Evolutionary conservation across 2,329 filamentous ascomycete genomes (phyloP).

Genomic region (Penicillium sp.): DNA sequence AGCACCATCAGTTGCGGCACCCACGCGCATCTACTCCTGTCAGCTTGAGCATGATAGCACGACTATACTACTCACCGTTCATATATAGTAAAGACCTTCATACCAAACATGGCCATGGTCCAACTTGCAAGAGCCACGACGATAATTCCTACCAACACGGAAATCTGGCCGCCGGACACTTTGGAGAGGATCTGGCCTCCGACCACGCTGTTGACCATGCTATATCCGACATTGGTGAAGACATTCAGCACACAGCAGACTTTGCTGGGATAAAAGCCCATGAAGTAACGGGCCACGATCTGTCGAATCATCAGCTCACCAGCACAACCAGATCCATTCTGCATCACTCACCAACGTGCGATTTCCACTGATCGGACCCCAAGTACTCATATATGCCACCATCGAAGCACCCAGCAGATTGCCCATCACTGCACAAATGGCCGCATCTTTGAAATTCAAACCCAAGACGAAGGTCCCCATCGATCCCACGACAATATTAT

Average conservation of each 20-base stretch:
- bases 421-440: constrained; percentile 36
- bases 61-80: constrained; percentile 34
- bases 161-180: constrained; percentile 35
- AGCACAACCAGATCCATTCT: neutral
- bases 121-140: constrained; percentile 34
- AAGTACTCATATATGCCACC: constrained; percentile 41
- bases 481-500: constrained; percentile 41
- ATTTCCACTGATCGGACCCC: constrained; percentile 40
- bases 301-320: constrained; percentile 11
- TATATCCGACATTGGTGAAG: constrained; percentile 41
- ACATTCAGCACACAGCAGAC: constrained; percentile 39
- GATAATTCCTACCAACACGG: constrained; percentile 37
- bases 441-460: constrained; percentile 39
- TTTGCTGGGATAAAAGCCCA: constrained; percentile 43
- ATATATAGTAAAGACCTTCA: constrained; percentile 41
- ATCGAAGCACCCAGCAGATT: constrained; percentile 30
- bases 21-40: constrained; percentile 37
- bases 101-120: constrained; percentile 38
- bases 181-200: constrained; percentile 43
- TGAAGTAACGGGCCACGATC: constrained; percentile 40
- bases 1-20: constrained; percentile 40
- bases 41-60: neutral
- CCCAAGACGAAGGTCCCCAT: constrained; percentile 38
- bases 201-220: constrained; percentile 41
- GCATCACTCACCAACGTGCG: constrained; percentile 37